A percentile compares a stretch with the other conserved stretches of the same genome.
phyloP scores from a whole-genome alignment of 805 yeast species.

The Teunomyces tritomae region DNA sequence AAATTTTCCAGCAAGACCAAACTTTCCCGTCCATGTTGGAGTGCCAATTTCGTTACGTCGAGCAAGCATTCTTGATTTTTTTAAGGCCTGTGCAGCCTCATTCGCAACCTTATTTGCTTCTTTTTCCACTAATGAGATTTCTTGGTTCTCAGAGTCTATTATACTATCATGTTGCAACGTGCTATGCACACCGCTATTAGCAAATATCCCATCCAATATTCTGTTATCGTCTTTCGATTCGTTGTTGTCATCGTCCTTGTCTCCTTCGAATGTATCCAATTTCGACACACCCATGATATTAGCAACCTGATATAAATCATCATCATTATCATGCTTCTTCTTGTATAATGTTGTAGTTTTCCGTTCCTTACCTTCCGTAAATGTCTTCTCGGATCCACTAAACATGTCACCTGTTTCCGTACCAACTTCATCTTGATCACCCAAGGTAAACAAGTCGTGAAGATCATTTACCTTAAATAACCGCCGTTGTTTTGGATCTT shows the following conservation, averaged over 20 bases:
- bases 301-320: conserved; percentile 66
- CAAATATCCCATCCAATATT: conserved; percentile 72
- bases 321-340: conserved; percentile 44
- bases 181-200: conserved; percentile 69
- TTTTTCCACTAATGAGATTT: conserved; percentile 51
- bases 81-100: conserved; percentile 54
- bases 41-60: conserved; percentile 56
- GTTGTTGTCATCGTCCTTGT: conserved; percentile 33
- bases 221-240: conserved; percentile 47
- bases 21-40: conserved; percentile 96
- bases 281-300: conserved; percentile 70
- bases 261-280: conserved; percentile 61
- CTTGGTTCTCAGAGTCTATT: conserved; percentile 54
- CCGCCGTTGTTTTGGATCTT: conserved; percentile 91
- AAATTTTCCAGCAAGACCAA: conserved; percentile 76
- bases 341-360: conserved; percentile 27
- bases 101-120: conserved; percentile 62
- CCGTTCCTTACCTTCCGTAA: conserved; percentile 31
- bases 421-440: conserved; percentile 65
- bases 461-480: conserved; percentile 91
- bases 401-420: conserved; percentile 70
- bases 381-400: conserved; percentile 43
- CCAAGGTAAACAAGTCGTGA: conserved; percentile 83
- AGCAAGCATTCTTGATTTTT: conserved; percentile 57
- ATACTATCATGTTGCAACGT: conserved; percentile 78